Percentiles rank a stretch among this genome's conserved stretches.
Conservation (phyloP, 345 rosid species). For the Acer yangbiense region DNA sequence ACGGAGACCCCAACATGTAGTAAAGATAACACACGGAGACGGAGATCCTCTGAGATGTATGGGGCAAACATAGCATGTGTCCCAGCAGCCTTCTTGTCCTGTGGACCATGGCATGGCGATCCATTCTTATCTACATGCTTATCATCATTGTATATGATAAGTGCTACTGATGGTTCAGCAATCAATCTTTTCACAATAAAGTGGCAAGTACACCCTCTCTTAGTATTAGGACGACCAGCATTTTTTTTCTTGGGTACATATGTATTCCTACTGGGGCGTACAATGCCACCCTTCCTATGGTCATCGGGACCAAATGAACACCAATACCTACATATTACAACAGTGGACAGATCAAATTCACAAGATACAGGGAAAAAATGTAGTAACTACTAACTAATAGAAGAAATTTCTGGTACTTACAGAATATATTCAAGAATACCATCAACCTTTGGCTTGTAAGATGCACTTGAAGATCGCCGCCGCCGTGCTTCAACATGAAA, state of each 20-base stretch:
- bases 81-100: constrained; percentile 93
- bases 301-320: constrained; percentile 99
- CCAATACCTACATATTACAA: constrained; percentile 75
- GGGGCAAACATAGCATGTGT: constrained; percentile 98
- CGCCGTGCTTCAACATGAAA: constrained; percentile 97
- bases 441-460: constrained; percentile 89
- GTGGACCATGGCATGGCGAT: constrained; percentile 91
- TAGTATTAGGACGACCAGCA: constrained; percentile 93
- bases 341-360: constrained; percentile 19
- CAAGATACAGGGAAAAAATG: neutral
- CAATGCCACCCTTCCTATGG: constrained; percentile 81
- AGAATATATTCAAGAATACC: constrained; percentile 92
- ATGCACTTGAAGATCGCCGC: constrained; percentile 48
- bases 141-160: constrained; percentile 81
- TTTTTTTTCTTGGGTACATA: constrained; percentile 82
- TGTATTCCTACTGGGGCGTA: constrained; percentile 84
- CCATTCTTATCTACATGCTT: constrained; percentile 93
- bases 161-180: constrained; percentile 87
- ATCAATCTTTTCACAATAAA: constrained; percentile 93
- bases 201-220: constrained; percentile 95
- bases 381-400: constrained; percentile 13
- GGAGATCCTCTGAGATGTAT: constrained; percentile 94
- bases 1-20: constrained; percentile 91
- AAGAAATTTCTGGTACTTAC: constrained; percentile 53
- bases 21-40: constrained; percentile 83